Conservation (phyloP, 257 asterid genomes). For the Cordia subcordata region DNA sequence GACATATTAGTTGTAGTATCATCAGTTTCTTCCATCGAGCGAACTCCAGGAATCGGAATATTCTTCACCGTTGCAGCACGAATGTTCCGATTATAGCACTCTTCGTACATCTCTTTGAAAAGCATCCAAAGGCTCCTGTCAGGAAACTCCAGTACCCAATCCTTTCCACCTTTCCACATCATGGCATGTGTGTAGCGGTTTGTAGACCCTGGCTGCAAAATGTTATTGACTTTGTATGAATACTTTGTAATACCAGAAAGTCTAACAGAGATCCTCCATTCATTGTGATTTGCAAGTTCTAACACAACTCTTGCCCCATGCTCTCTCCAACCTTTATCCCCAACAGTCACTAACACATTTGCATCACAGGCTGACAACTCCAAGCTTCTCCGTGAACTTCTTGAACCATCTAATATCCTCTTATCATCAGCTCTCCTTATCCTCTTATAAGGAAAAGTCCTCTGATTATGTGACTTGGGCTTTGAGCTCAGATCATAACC, state of each 20-base stretch:
- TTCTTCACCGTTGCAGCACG: conserved; percentile 95
- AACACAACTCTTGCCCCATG: conserved; percentile 63
- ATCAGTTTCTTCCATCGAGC: conserved; percentile 57
- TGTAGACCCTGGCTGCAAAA: conserved; percentile 84
- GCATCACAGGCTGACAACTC: conserved; percentile 60
- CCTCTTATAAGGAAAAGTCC: conserved; percentile 68
- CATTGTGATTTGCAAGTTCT: conserved; percentile 78
- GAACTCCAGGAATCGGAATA: conserved; percentile 95
- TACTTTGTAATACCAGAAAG: conserved; percentile 68
- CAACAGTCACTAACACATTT: conserved; percentile 67
- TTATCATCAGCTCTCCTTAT: conserved; percentile 88
- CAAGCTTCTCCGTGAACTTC: conserved; percentile 46
- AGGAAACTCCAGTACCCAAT: conserved; percentile 91
- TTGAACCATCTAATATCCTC: conserved; percentile 53
- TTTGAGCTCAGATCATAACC: conserved; percentile 45
- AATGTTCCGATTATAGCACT: conserved; percentile 81
- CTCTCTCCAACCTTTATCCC: conserved; percentile 94
- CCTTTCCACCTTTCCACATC: conserved; percentile 99
- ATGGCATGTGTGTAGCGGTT: conserved; percentile 93
- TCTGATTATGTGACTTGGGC: conserved; percentile 49
- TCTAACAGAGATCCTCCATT: conserved; percentile 78
- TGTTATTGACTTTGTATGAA: conserved; percentile 65
- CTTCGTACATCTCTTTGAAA: conserved; percentile 95
- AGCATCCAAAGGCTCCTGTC: conserved; percentile 88
- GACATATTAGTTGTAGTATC: conserved; percentile 44